These are phyloP conservation scores for Aureobasidium sp. DNA, from an alignment of 2,329 filamentous ascomycete genomes.

Conservation along the genomic window DNA sequence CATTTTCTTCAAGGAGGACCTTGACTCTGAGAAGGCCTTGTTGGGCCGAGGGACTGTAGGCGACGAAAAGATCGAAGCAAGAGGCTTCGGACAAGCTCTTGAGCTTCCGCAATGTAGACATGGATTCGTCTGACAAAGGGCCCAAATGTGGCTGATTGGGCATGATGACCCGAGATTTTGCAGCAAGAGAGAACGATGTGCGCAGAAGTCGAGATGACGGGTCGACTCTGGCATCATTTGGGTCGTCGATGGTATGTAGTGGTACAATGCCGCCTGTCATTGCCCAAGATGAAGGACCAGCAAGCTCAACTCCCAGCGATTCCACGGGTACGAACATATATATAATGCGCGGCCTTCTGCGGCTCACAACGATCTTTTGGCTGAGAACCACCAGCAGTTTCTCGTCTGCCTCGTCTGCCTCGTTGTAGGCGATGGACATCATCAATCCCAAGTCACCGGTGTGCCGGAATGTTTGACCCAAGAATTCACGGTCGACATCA, in stretches of 20 bases:
- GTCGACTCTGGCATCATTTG: not conserved
- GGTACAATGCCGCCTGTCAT: not conserved
- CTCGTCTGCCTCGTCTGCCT: not conserved
- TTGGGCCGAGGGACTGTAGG: not conserved
- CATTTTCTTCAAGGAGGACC: rapidly evolving
- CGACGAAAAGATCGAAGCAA: not conserved
- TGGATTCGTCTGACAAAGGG: not conserved
- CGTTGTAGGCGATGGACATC: not conserved
- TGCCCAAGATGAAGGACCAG: not conserved
- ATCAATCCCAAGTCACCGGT: not conserved
- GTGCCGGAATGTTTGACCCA: not conserved
- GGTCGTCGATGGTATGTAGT: not conserved
- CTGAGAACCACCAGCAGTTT: not conserved
- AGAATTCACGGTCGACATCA: not conserved
- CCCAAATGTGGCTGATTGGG: not conserved
- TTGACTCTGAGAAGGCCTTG: not conserved
- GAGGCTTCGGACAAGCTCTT: not conserved
- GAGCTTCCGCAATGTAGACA: not conserved
- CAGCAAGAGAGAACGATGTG: not conserved
- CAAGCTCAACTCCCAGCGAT: not conserved
- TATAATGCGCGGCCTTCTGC: not conserved
- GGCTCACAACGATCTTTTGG: not conserved
- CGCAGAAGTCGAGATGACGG: not conserved
- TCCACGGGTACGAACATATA: not conserved
- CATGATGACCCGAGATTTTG: not conserved